These are phyloP conservation scores for Apophysomyces sp. DNA, from an alignment of 371 early-diverging fungal species.

Conservation along the genomic window DNA sequence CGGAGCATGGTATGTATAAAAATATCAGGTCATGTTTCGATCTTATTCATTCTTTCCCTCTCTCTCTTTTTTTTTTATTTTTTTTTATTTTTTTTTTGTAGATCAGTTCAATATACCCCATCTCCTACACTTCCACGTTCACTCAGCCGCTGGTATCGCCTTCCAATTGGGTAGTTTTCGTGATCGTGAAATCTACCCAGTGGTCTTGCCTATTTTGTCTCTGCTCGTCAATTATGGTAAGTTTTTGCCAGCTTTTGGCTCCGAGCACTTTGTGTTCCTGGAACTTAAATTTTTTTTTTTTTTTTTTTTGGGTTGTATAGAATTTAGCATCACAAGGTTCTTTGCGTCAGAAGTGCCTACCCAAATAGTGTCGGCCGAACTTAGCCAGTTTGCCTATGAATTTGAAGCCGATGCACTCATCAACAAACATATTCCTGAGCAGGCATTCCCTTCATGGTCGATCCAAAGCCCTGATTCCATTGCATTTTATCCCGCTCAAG, in stretches of 20 bases:
- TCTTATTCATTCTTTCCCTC: not conserved
- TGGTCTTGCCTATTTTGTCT: slow-evolving; percentile 45
- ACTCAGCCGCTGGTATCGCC: slow-evolving; percentile 32
- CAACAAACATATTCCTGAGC: slow-evolving; percentile 31
- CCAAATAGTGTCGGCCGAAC: slow-evolving; percentile 30
- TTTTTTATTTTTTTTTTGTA: slow-evolving; percentile 9
- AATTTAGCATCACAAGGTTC: slow-evolving; percentile 35
- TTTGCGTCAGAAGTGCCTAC: slow-evolving; percentile 17
- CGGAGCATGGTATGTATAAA: slow-evolving; percentile 42
- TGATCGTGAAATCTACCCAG: slow-evolving; percentile 39
- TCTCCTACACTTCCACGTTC: slow-evolving; percentile 29
- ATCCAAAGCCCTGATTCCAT: not conserved
- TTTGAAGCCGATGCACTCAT: slow-evolving; percentile 41
- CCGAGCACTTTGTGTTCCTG: slow-evolving; percentile 2
- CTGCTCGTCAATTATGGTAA: slow-evolving; percentile 48
- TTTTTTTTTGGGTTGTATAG: slow-evolving; percentile 19
- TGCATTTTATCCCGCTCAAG: slow-evolving; percentile 42
- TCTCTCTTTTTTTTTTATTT: not conserved
- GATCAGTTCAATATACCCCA: slow-evolving; percentile 38
- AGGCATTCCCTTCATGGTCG: slow-evolving; percentile 4
- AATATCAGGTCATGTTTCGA: not conserved
- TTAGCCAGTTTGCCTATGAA: slow-evolving; percentile 44
- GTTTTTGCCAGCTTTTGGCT: not conserved
- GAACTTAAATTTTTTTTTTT: slow-evolving; percentile 1
- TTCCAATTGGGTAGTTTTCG: slow-evolving; percentile 37